Conservation (phyloP, 768 basidiomycete genomes). For the Kwoniella sp. region DNA sequence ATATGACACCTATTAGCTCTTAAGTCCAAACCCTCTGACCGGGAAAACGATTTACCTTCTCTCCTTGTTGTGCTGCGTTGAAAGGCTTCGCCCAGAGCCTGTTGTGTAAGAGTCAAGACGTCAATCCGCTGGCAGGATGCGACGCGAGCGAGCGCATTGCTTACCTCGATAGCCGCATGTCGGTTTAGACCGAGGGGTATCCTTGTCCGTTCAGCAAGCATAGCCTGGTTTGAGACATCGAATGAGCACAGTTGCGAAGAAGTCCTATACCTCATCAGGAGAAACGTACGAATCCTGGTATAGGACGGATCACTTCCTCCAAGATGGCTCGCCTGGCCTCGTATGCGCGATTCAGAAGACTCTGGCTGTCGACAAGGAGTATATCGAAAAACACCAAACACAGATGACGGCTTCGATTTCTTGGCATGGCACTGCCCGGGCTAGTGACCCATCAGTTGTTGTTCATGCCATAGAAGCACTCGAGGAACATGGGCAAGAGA, state of each 20-base stretch:
- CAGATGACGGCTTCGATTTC: slow-evolving; percentile 61
- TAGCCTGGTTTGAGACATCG: slow-evolving; percentile 14
- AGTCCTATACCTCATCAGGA: neutral
- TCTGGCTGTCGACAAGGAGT: slow-evolving; percentile 67
- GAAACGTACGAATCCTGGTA: slow-evolving; percentile 62
- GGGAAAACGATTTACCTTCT: slow-evolving; percentile 28
- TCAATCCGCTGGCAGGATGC: too few relatives aligned
- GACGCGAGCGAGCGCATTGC: too few relatives aligned
- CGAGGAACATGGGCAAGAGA: too few relatives aligned
- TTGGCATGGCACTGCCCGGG: neutral
- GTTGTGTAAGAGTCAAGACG: too few relatives aligned
- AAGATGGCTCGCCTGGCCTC: slow-evolving; percentile 64
- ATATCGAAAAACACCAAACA: slow-evolving; percentile 87
- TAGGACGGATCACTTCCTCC: slow-evolving; percentile 62
- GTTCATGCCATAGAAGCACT: too few relatives aligned
- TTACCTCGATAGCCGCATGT: slow-evolving; percentile 20
- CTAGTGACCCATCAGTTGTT: neutral
- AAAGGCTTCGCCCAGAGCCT: slow-evolving; percentile 25
- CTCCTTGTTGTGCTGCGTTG: slow-evolving; percentile 13
- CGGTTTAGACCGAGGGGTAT: slow-evolving; percentile 58
- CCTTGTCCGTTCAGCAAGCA: slow-evolving; percentile 62
- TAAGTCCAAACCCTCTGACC: neutral
- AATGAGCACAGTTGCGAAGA: too few relatives aligned
- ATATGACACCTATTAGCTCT: neutral
- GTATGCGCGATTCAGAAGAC: slow-evolving; percentile 65